Evolutionary conservation across 2,329 filamentous ascomycete genomes (phyloP), one percentile per base, ranked within the genome.

Genomic region (Hirsutella rhossiliensis): DNA sequence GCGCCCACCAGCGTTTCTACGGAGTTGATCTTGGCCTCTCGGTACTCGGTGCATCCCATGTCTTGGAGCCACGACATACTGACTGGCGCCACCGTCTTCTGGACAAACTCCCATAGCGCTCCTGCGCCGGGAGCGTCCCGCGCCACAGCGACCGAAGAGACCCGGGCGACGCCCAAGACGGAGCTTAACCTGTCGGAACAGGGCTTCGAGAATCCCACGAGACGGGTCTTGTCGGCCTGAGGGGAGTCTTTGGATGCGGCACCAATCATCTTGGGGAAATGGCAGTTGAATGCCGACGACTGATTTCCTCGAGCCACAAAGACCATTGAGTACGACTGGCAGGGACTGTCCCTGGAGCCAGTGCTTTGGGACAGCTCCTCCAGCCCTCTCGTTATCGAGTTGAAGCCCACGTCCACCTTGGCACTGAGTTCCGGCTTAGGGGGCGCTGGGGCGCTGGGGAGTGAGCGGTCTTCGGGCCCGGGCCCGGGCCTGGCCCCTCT

Each of bases 331-430:
- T 78, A 78, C 1, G 54, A 49, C 17, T 48, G 46, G 1, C 40
- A 29, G 5, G 43, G 11, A 17, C 44, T 13, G 13, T 45, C 37
- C 5, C 18, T 18, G 13, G 17, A 17, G 5, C 15, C 18, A 27
- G 9, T 27, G 23, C 23, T 27, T 27, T 27, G 23, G 5, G 18
- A 61, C 27, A 62, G 53, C 18, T 60, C 56, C 47, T 80, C 71
- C 3, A 88, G 67, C 41, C 66, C 67, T 17, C 76, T 72, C 5
- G 76, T 80, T 45, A 86, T 78, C 45, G 65, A 70, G 51, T 79
- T 75, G 38, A 87, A 64, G 3, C 84, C 84, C 40, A 84, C 63
- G 41, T 84, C 75, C 34, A 87, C 57, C 48, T 72, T 71, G 4
- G 63, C 62, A n/a, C 63, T 60, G 9, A 86, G 62, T 40, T 74